A percentile compares a stretch with the other conserved stretches of the same genome.
These are phyloP conservation scores for Xanthoconium separans DNA, from an alignment of 1,284 basidiomycete genomes.

Conservation along the genomic window DNA sequence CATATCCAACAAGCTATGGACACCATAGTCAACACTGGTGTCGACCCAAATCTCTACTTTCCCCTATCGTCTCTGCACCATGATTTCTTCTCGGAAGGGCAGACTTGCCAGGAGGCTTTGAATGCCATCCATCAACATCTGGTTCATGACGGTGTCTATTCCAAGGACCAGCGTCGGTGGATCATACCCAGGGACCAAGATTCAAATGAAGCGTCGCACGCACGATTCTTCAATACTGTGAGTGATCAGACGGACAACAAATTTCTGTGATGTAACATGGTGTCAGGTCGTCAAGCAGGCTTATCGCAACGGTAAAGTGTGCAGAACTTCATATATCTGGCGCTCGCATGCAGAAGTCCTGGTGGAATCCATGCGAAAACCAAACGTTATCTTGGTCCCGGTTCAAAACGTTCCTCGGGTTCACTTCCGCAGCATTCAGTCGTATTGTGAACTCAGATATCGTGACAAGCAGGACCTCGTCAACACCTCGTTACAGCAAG, in stretches of 20 bases:
- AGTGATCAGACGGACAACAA: background rate
- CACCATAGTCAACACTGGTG: background rate
- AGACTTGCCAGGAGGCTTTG: background rate
- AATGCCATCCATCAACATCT: background rate
- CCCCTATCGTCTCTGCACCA: background rate
- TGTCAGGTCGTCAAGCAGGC: background rate
- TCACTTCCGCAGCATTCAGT: too few relatives aligned
- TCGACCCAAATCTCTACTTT: background rate
- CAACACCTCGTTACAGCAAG: too few relatives aligned
- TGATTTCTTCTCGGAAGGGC: background rate
- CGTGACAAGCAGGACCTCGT: too few relatives aligned
- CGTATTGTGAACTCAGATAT: too few relatives aligned
- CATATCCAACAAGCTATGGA: background rate
- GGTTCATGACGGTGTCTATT: background rate
- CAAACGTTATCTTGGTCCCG: too few relatives aligned
- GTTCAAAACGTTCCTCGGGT: too few relatives aligned
- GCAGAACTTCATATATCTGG: too few relatives aligned
- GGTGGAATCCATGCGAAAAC: too few relatives aligned
- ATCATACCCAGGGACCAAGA: background rate
- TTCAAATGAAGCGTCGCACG: background rate
- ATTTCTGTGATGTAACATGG: background rate
- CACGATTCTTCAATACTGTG: background rate
- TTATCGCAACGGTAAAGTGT: background rate
- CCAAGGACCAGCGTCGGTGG: background rate
- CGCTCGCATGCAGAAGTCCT: too few relatives aligned